Evolutionary conservation across 2,329 filamentous ascomycete species (phyloP).

Genomic region (Epicoccum sorghinum): DNA sequence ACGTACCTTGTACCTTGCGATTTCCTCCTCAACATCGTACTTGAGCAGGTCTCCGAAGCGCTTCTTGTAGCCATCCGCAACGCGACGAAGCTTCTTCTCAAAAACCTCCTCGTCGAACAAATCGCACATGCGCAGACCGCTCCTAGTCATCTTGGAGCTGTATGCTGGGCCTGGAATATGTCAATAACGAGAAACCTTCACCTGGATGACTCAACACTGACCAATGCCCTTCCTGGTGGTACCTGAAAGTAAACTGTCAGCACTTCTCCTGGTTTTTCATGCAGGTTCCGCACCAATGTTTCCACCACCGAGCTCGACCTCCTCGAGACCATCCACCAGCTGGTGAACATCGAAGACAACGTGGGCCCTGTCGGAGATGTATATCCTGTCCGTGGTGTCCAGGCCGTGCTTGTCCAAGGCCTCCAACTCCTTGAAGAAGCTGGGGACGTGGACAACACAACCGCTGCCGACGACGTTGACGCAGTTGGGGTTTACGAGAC

Average conservation of each 20-base stretch:
- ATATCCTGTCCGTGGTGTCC: constrained; percentile 63
- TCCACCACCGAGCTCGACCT: constrained; percentile 59
- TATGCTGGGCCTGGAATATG: constrained; percentile 59
- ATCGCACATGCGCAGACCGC: constrained; percentile 69
- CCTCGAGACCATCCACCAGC: constrained; percentile 72
- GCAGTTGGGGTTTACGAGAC: constrained; percentile 72
- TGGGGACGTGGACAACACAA: constrained; percentile 71
- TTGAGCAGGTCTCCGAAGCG: constrained; percentile 70
- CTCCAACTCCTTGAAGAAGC: constrained; percentile 70
- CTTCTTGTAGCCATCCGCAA: constrained; percentile 70
- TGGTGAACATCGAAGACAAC: constrained; percentile 70
- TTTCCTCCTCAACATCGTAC: constrained; percentile 74
- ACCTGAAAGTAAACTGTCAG: constrained; percentile 49
- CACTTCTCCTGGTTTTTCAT: constrained; percentile 17
- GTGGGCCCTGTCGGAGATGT: constrained; percentile 68
- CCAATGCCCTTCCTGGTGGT: constrained; percentile 60
- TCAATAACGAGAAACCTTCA: constrained; percentile 2
- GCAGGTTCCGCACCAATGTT: constrained; percentile 42
- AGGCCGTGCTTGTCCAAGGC: constrained; percentile 67
- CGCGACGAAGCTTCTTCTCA: constrained; percentile 67
- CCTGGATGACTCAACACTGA: constrained; percentile 18
- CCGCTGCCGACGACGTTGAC: constrained; percentile 72
- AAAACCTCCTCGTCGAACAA: constrained; percentile 71
- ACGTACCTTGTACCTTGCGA: constrained; percentile 63
- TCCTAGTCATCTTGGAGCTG: constrained; percentile 68